Base-by-base conservation (phyloP, 2,329 filamentous ascomycete genomes). In the Cercospora zeina region DNA sequence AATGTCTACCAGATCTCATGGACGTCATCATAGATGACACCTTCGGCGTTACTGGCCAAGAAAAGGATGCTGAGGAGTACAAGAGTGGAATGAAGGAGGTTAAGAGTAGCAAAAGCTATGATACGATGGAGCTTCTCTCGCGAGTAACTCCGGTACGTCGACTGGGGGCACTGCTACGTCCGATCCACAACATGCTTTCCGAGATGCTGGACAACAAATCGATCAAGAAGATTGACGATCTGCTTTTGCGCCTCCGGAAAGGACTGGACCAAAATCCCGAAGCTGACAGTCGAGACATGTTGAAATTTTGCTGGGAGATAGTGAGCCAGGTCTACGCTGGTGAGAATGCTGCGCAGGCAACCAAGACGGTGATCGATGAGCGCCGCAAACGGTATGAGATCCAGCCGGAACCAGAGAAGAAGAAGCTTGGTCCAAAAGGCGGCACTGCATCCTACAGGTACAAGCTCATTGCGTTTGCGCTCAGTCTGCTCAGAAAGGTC, bases 51-150 rank as follows among this genome's bases (percentile, higher is more conserved):
- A 89, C 89, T 34, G 95, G 95, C 1, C 90, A 96, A 77, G 93
- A 99, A 73, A 99, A 99, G 77, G 95, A 99, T 70, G 93, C 93
- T 0, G 92, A 97, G 70, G 95, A 93, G 58, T 99, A 99, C 74
- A 88, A 89, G 60, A 96, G 87, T 74, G 90, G 93, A 76, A 97
- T 96, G 88, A 96, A 96, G 76, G 95, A 99, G 77, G 89, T 99
- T 61, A 97, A 96, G 80, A 95, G 90, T 76, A 97, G 90, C 81
- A 99, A 97, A 81, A 97, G 93, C 73, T 96, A 93, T 71, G 96
- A 99, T 73, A 96, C 95, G 0, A 96, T 97, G 88, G 93, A 97
- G 75, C 81, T 97, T 14, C 83, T 97, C 67, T 89, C 95, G 27
- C 90, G 88, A 71, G 92, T 88, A 53, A 88, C 91, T 1, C 93